Conservation (phyloP, 371 early-diverging fungal species). For the Conidiobolus incongruus region DNA sequence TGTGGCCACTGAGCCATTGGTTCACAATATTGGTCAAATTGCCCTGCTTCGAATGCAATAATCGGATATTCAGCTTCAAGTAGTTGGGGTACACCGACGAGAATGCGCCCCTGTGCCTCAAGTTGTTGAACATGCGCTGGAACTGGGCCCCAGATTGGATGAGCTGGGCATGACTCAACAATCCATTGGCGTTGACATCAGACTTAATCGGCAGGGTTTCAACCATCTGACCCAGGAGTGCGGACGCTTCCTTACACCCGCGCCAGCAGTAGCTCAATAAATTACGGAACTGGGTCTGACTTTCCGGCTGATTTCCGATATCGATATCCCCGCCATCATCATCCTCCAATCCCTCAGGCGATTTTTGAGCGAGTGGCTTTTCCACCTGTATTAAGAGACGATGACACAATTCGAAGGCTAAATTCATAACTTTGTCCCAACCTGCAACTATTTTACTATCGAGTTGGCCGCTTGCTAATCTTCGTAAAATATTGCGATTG, state of each 20-base stretch:
- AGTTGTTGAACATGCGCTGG: neutral
- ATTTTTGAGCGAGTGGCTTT: neutral
- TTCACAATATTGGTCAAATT: neutral
- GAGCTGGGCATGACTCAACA: neutral
- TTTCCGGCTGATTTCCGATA: neutral
- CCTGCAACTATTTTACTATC: too few relatives aligned
- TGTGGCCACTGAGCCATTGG: neutral
- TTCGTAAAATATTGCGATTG: too few relatives aligned
- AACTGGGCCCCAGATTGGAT: neutral
- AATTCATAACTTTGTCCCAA: neutral
- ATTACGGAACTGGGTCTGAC: slow-evolving; percentile 8
- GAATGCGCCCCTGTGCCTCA: neutral
- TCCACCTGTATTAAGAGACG: neutral
- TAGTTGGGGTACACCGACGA: neutral
- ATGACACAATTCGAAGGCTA: neutral
- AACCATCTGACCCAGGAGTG: neutral
- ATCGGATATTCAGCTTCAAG: neutral
- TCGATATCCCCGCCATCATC: neutral
- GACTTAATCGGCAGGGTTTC: neutral
- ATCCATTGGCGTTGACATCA: neutral
- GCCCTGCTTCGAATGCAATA: neutral
- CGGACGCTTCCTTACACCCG: slow-evolving; percentile 66
- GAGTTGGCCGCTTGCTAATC: too few relatives aligned
- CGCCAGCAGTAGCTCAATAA: slow-evolving; percentile 82
- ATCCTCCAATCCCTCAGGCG: neutral